Conservation (phyloP, 805 yeast species). For the Sugiyamaella floridensis region DNA sequence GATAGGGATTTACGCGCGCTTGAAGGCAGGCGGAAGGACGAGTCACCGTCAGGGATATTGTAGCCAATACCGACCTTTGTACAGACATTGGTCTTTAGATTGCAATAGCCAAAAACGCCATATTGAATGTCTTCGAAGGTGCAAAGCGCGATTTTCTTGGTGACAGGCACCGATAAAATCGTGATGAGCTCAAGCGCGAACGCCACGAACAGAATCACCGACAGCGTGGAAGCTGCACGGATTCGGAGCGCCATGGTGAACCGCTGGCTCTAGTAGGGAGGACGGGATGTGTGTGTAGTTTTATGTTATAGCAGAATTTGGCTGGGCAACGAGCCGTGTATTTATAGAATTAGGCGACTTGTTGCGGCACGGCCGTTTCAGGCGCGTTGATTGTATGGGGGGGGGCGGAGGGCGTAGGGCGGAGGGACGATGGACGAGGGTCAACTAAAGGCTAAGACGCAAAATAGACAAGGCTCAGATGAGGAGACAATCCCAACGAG, state of each 20-base stretch:
- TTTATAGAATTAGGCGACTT: background rate
- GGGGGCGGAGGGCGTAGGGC: background rate
- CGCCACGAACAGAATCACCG: slow-evolving; percentile 40
- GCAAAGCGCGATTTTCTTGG: slow-evolving; percentile 43
- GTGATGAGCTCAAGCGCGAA: slow-evolving; percentile 54
- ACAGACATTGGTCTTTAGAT: slow-evolving; percentile 31
- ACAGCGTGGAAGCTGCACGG: slow-evolving; percentile 32
- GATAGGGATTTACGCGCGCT: slow-evolving; percentile 54
- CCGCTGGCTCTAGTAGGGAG: background rate
- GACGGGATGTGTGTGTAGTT: too few species aligned
- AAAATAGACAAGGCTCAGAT: too few species aligned
- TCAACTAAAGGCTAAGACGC: background rate
- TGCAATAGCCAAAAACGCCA: slow-evolving; percentile 69
- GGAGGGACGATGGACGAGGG: background rate
- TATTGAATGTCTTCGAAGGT: slow-evolving; percentile 44
- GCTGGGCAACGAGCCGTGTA: background rate
- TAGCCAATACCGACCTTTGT: slow-evolving; percentile 42
- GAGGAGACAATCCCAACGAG: too few species aligned
- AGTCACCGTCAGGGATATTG: slow-evolving; percentile 27
- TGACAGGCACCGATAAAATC: slow-evolving; percentile 54
- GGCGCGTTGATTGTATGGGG: background rate
- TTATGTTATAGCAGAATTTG: background rate
- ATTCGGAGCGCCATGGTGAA: slow-evolving; percentile 18
- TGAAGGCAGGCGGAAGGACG: slow-evolving; percentile 49
- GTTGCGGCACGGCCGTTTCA: background rate